These are phyloP conservation scores for Fusarium redolens DNA, from an alignment of 2,329 filamentous ascomycete genomes.

Conservation along the genomic window DNA sequence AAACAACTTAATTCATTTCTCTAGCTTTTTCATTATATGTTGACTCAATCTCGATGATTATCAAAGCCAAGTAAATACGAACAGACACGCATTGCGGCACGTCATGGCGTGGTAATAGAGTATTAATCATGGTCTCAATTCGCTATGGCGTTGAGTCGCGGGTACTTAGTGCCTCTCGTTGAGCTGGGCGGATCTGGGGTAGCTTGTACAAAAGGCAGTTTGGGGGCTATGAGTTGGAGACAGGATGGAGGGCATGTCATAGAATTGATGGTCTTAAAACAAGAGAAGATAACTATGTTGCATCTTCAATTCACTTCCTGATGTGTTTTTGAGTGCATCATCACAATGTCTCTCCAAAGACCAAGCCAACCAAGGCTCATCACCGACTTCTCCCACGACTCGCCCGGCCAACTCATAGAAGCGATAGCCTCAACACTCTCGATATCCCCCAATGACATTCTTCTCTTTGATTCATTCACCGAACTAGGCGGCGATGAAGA, in stretches of 20 bases:
- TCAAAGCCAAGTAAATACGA: neutral
- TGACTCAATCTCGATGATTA: neutral
- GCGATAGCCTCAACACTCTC: conserved; percentile 53
- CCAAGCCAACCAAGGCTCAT: conserved; percentile 40
- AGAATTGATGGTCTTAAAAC: neutral
- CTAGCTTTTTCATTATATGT: too few relatives aligned
- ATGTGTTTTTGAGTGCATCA: too few relatives aligned
- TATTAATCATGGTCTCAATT: conserved; percentile 3
- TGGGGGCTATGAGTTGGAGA: conserved; percentile 4
- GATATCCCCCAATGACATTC: conserved; percentile 47
- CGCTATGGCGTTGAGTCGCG: neutral
- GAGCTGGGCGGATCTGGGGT: neutral
- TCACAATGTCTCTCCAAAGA: conserved; percentile 12
- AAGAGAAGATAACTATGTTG: neutral
- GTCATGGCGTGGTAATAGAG: conserved; percentile 8
- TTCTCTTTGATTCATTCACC: conserved; percentile 56
- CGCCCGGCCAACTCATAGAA: conserved; percentile 48
- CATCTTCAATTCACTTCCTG: too few relatives aligned
- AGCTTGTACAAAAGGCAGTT: neutral
- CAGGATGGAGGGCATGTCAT: conserved; percentile 10
- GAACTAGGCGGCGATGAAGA: conserved; percentile 57
- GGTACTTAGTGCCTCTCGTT: neutral
- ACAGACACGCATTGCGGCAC: conserved; percentile 2
- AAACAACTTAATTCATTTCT: neutral
- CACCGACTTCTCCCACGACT: conserved; percentile 30